phyloP scores from a whole-genome alignment of 352 stramenopile species.

The Globisporangium irregulare region DNA sequence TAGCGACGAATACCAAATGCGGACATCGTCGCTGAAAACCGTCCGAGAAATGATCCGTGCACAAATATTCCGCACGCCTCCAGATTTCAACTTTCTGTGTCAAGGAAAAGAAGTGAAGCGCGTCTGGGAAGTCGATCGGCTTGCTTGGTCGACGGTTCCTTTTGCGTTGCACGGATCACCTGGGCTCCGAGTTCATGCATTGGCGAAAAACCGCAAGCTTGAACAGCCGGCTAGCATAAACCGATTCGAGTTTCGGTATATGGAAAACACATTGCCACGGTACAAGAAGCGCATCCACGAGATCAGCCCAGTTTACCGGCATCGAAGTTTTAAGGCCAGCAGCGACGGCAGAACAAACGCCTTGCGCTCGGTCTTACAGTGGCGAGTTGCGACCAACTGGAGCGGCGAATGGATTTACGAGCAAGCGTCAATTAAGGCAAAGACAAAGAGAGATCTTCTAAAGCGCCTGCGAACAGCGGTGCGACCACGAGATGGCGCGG shows the following conservation, averaged over 20 bases:
- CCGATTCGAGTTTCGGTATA: conserved; percentile 61
- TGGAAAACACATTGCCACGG: conserved; percentile 49
- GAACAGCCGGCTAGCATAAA: conserved; percentile 32
- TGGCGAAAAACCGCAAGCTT: conserved; percentile 34
- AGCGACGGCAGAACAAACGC: conserved; percentile 26
- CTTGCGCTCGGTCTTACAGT: conserved; percentile 30
- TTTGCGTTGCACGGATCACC: conserved; percentile 59
- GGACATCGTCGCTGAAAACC: conserved; percentile 34
- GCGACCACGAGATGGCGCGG: conserved; percentile 22
- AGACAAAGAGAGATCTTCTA: conserved; percentile 34
- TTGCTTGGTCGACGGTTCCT: conserved; percentile 52
- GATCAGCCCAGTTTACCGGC: conserved; percentile 54
- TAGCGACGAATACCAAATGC: conserved; percentile 50
- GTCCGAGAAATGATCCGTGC: conserved; percentile 48
- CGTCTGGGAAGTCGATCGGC: conserved; percentile 53
- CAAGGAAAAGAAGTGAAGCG: conserved; percentile 46
- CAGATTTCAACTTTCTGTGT: conserved; percentile 50
- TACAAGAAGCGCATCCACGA: conserved; percentile 63
- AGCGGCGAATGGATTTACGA: conserved; percentile 63
- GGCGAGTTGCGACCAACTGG: conserved; percentile 54
- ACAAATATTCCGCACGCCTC: conserved; percentile 36
- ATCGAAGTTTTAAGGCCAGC: conserved; percentile 29
- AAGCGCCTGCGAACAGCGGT: conserved; percentile 37
- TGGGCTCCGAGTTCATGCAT: conserved; percentile 33
- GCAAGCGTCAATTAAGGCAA: conserved; percentile 28